Evolutionary conservation across 176 grass and related monocot genomes (phyloP).

Genomic region (Carex kokanica): DNA sequence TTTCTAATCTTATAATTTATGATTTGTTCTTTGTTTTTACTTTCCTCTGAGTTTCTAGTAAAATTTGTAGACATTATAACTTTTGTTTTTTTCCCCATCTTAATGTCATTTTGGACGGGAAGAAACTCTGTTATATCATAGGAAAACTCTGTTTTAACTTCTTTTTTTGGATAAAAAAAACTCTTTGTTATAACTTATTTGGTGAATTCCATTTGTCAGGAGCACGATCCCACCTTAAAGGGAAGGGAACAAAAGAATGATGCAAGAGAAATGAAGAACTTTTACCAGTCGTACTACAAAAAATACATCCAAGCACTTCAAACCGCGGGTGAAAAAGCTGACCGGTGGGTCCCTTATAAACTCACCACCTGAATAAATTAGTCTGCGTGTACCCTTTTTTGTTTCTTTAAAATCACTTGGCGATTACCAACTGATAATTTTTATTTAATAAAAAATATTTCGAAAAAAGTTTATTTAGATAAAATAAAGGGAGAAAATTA

Average conservation of each 20-base stretch:
- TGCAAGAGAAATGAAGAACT: constrained; percentile 84
- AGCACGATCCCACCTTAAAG: constrained; percentile 66
- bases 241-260: constrained; percentile 74
- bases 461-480: neutral
- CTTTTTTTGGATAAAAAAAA: neutral
- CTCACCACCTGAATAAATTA: neutral
- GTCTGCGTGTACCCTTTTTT: neutral
- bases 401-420: neutral
- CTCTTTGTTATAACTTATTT: neutral
- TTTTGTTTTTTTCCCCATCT: neutral
- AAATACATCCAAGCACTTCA: constrained; percentile 92
- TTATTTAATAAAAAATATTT: too few species aligned
- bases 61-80: neutral
- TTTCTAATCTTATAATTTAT: neutral
- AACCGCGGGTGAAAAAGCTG: constrained; percentile 69
- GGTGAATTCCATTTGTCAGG: constrained; percentile 35
- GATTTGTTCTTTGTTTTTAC: neutral
- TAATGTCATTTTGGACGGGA: neutral
- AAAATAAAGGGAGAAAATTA: neutral
- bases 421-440: too few species aligned
- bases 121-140: neutral
- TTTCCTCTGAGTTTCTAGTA: neutral
- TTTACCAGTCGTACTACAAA: constrained; percentile 83
- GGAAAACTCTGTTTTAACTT: neutral
- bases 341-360: constrained; percentile 42